These are phyloP conservation scores for Escovopsis sp. DNA, from an alignment of 2,329 filamentous ascomycete genomes.

Conservation along the genomic window DNA sequence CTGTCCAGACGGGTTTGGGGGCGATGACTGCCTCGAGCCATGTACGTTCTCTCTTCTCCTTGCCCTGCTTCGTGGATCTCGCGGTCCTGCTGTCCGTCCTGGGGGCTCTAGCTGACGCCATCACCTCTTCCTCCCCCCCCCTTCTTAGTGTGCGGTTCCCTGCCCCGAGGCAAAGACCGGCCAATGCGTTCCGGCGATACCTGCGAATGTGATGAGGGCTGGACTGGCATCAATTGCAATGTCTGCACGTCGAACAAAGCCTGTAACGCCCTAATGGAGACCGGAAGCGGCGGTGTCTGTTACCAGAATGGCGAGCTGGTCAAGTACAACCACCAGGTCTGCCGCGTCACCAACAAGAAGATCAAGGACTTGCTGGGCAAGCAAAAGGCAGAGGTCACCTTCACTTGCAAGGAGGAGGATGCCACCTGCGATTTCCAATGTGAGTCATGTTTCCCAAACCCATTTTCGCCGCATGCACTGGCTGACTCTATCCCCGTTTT, in stretches of 20 bases:
- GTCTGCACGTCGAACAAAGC: slow-evolving; percentile 74
- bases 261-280: slow-evolving; percentile 79
- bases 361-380: slow-evolving; percentile 77
- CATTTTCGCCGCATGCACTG: not conserved
- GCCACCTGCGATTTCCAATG: slow-evolving; percentile 89
- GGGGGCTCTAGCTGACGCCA: not conserved
- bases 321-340: slow-evolving; percentile 94
- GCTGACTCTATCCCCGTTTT: slow-evolving; percentile 3
- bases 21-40: slow-evolving; percentile 82
- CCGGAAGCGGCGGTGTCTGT: slow-evolving; percentile 69
- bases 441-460: slow-evolving; percentile 25
- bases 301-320: slow-evolving; percentile 84
- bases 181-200: slow-evolving; percentile 53
- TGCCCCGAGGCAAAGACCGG: slow-evolving; percentile 67
- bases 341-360: slow-evolving; percentile 90
- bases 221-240: slow-evolving; percentile 96
- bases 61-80: not conserved
- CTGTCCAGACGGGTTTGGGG: slow-evolving; percentile 84
- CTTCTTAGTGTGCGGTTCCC: slow-evolving; percentile 63
- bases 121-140: not conserved
- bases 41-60: slow-evolving; percentile 27
- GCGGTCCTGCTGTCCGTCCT: not conserved
- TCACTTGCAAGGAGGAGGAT: slow-evolving; percentile 66
- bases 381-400: slow-evolving; percentile 83
- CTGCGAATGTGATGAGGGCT: slow-evolving; percentile 84